phyloP scores from a whole-genome alignment of 768 basidiomycete species.

The Russula earlei region DNA sequence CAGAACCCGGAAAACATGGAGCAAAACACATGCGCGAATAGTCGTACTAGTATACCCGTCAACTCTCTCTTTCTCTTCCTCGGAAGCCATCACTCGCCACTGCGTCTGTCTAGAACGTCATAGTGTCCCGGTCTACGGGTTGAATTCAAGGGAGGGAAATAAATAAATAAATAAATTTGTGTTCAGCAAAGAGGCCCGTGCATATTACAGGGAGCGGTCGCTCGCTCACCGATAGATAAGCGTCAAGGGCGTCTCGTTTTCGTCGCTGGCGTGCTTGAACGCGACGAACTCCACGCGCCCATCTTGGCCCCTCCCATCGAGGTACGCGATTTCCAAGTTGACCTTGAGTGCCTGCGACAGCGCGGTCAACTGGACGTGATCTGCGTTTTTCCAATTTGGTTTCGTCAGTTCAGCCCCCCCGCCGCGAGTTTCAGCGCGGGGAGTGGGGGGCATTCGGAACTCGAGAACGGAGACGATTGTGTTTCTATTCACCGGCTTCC shows the following conservation, averaged over 20 bases:
- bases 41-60: not conserved
- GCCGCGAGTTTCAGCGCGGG: no score
- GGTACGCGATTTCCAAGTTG: constrained; percentile 67
- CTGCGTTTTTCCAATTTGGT: constrained; percentile 28
- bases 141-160: not conserved
- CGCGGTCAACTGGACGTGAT: constrained; percentile 77
- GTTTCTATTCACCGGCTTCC: constrained; percentile 50
- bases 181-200: not conserved
- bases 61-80: not conserved
- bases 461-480: no score
- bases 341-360: constrained; percentile 57
- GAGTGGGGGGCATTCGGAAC: not conserved
- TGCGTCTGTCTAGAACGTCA: constrained; percentile 49
- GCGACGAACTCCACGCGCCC: constrained; percentile 58
- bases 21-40: no score
- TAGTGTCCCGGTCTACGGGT: constrained; percentile 72
- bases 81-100: constrained; percentile 21
- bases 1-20: no score
- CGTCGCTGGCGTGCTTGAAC: constrained; percentile 43
- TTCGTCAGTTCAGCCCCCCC: no score
- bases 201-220: no score
- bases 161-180: no score
- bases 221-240: constrained; percentile 68
- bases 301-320: constrained; percentile 49
- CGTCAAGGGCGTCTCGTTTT: constrained; percentile 43